phyloP scores from a whole-genome alignment of 345 rosid species.

The Murraya koenigii region DNA sequence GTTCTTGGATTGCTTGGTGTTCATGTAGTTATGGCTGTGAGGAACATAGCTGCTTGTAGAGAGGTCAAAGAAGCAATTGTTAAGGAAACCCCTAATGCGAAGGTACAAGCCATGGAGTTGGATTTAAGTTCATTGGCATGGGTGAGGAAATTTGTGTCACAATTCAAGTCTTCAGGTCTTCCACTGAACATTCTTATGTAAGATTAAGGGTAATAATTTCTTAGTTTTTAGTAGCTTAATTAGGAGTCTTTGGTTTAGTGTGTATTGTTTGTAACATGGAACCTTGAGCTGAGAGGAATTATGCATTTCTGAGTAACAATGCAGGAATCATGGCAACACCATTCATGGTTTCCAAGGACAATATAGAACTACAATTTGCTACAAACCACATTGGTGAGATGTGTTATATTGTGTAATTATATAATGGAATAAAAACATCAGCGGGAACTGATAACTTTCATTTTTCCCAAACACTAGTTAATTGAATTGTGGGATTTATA shows the following conservation, averaged over 20 bases:
- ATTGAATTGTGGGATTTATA: background rate
- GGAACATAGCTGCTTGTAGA: slow-evolving; percentile 26
- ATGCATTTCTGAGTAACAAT: slow-evolving; percentile 31
- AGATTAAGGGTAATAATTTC: slow-evolving; percentile 19
- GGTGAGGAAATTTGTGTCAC: slow-evolving; percentile 43
- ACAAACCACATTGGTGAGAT: slow-evolving; percentile 31
- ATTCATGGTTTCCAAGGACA: slow-evolving; percentile 34
- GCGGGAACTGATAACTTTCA: background rate
- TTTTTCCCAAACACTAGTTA: background rate
- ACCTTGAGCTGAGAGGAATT: slow-evolving; percentile 31
- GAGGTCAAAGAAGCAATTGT: slow-evolving; percentile 31
- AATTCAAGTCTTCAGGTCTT: slow-evolving; percentile 29
- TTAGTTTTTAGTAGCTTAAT: background rate
- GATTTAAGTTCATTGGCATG: slow-evolving; percentile 36
- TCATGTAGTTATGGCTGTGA: slow-evolving; percentile 39
- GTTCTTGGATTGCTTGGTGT: slow-evolving; percentile 46
- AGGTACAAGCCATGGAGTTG: slow-evolving; percentile 37
- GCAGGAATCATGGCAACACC: slow-evolving; percentile 35
- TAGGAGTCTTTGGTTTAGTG: too few relatives aligned
- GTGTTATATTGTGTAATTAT: background rate
- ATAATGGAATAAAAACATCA: background rate
- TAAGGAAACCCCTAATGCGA: slow-evolving; percentile 32
- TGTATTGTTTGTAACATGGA: slow-evolving; percentile 17
- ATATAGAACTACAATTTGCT: slow-evolving; percentile 34
- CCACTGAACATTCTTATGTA: slow-evolving; percentile 56